Conservation (phyloP, 208 protist genomes). For the Crithidia fasciculata region DNA sequence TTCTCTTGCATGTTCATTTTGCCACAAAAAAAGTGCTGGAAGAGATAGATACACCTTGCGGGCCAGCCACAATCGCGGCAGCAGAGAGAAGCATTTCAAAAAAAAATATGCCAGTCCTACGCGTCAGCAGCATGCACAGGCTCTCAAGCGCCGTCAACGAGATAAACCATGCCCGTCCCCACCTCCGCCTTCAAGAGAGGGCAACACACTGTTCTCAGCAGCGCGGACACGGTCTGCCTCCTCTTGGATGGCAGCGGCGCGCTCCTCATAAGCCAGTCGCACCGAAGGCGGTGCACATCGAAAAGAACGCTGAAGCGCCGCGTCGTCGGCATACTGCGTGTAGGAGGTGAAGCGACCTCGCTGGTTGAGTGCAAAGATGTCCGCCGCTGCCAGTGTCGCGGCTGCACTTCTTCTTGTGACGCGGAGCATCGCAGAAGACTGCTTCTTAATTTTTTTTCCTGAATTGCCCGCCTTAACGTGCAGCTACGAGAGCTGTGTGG, state of each 20-base stretch:
- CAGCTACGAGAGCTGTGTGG: no score
- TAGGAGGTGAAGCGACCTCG: constrained; percentile 31
- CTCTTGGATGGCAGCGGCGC: constrained; percentile 35
- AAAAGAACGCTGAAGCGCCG: constrained; percentile 31
- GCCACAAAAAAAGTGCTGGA: no score
- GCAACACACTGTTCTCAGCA: constrained; percentile 21
- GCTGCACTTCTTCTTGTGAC: neutral
- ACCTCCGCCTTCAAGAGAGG: neutral
- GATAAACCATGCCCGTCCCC: no score
- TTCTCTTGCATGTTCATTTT: no score
- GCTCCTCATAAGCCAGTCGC: constrained; percentile 32
- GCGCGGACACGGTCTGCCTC: constrained; percentile 3
- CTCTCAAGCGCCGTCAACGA: no score
- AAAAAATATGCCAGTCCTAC: no score
- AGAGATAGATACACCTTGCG: no score
- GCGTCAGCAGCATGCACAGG: no score
- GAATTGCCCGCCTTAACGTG: no score
- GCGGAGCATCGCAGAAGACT: neutral
- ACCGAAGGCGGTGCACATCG: constrained; percentile 24
- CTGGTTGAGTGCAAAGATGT: constrained; percentile 55
- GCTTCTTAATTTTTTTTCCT: no score
- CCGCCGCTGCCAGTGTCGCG: constrained; percentile 22
- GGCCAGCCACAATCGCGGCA: no score
- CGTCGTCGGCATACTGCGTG: constrained; percentile 23
- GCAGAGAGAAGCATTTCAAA: no score